phyloP scores from a whole-genome alignment of 2,329 filamentous ascomycete species.

The Ceratocystis ficicola region DNA sequence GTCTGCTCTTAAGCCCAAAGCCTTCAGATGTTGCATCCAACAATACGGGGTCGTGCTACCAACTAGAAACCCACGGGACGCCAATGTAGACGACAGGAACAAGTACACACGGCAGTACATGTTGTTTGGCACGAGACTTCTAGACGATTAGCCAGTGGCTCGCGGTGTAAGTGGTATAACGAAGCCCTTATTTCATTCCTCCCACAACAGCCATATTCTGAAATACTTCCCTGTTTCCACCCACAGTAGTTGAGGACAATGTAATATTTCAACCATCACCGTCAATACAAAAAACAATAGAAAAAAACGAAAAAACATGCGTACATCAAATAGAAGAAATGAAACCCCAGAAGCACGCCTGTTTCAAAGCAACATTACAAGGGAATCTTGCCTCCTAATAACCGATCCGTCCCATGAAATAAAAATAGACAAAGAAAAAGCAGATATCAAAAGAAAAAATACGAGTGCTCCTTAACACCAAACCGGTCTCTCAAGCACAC shows the following conservation, averaged over 20 bases:
- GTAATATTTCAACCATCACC: neutral
- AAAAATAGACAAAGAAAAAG: constrained; percentile 22
- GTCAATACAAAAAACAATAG: neutral
- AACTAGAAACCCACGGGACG: constrained; percentile 33
- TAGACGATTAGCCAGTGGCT: neutral
- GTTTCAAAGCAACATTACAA: constrained; percentile 10
- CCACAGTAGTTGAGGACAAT: neutral
- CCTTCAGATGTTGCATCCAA: constrained; percentile 58
- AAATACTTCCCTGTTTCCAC: neutral
- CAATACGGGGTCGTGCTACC: constrained; percentile 52
- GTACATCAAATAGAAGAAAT: constrained; percentile 9
- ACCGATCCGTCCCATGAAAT: constrained; percentile 10
- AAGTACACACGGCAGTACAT: constrained; percentile 53
- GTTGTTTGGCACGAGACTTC: constrained; percentile 54
- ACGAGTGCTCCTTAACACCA: neutral
- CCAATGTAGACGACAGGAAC: constrained; percentile 34
- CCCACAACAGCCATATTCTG: no score
- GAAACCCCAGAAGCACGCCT: constrained; percentile 21
- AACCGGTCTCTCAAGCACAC: neutral
- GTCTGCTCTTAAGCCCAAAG: constrained; percentile 25
- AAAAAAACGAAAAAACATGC: neutral
- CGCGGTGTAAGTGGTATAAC: neutral
- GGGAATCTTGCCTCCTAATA: constrained; percentile 10
- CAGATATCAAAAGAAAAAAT: constrained; percentile 9
- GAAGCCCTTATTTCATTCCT: neutral